Percentiles rank a stretch among this genome's conserved stretches.
phyloP scores from a whole-genome alignment of 441 rosid genomes.

The Pelargonium fulgidum region DNA sequence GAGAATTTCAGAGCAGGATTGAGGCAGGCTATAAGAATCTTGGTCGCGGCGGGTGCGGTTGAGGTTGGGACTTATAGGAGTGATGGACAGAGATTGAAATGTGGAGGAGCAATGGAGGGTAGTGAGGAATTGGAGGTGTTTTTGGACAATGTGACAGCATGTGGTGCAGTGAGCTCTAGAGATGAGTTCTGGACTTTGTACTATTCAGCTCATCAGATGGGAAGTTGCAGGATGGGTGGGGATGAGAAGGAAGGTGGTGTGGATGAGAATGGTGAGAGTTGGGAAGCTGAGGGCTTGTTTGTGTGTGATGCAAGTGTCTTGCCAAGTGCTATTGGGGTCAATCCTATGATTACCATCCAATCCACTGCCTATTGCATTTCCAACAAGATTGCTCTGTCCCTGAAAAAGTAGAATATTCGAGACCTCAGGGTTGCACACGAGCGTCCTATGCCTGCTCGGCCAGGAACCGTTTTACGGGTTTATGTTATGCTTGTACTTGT shows the following conservation, averaged over 20 bases:
- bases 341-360: constrained; percentile 89
- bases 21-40: constrained; percentile 54
- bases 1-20: constrained; percentile 55
- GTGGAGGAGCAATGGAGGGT: constrained; percentile 37
- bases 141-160: constrained; percentile 37
- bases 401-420: constrained; percentile 12
- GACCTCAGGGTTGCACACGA: too few relatives aligned
- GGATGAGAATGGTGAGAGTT: constrained; percentile 62
- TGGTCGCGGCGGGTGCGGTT: constrained; percentile 80
- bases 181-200: constrained; percentile 44
- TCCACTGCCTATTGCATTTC: constrained; percentile 74
- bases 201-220: constrained; percentile 87
- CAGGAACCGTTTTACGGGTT: too few relatives aligned
- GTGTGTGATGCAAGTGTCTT: constrained; percentile 79
- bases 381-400: constrained; percentile 28
- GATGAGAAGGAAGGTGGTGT: constrained; percentile 59
- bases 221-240: constrained; percentile 61
- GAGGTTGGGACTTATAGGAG: constrained; percentile 88
- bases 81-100: constrained; percentile 60
- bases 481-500: too few relatives aligned
- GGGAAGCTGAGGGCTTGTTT: constrained; percentile 17
- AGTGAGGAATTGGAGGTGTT: constrained; percentile 46
- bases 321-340: constrained; percentile 82
- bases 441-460: too few relatives aligned
- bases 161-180: constrained; percentile 33